These are phyloP conservation scores for Amauroascus niger DNA, from an alignment of 2,329 filamentous ascomycete species.

Conservation along the genomic window DNA sequence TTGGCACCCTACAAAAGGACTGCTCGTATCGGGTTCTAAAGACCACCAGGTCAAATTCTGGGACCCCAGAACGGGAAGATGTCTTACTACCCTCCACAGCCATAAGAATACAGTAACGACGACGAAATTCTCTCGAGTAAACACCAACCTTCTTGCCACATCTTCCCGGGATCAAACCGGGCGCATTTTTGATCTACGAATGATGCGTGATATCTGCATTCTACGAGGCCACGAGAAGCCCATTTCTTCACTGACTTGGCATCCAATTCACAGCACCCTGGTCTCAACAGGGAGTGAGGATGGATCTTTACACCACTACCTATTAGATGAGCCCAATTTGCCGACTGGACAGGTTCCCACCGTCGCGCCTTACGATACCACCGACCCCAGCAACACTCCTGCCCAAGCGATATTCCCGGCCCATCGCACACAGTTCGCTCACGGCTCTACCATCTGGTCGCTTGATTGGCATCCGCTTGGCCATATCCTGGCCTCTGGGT, in stretches of 20 bases:
- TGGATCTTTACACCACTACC: constrained; percentile 81
- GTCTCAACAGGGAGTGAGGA: constrained; percentile 86
- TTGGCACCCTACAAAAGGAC: constrained; percentile 91
- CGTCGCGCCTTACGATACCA: constrained; percentile 72
- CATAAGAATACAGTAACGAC: constrained; percentile 97
- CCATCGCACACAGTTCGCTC: constrained; percentile 75
- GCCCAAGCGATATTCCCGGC: constrained; percentile 88
- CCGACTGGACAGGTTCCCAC: constrained; percentile 62
- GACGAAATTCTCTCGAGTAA: constrained; percentile 77
- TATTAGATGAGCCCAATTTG: constrained; percentile 89
- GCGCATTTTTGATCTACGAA: constrained; percentile 85
- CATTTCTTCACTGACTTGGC: constrained; percentile 84
- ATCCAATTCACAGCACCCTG: constrained; percentile 80
- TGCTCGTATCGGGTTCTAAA: constrained; percentile 92
- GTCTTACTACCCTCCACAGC: constrained; percentile 84
- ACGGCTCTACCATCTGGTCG: constrained; percentile 94
- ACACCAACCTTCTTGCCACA: constrained; percentile 77
- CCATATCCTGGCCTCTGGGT: constrained; percentile 88
- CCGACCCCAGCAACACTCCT: constrained; percentile 67
- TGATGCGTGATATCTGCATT: constrained; percentile 96
- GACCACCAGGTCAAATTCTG: constrained; percentile 96
- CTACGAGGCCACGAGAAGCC: constrained; percentile 94
- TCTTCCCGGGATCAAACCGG: constrained; percentile 89
- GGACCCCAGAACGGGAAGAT: constrained; percentile 87
- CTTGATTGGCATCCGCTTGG: constrained; percentile 96